Evolutionary conservation across 805 yeast species (phyloP).

Genomic region (Candida xiaguanensis): DNA sequence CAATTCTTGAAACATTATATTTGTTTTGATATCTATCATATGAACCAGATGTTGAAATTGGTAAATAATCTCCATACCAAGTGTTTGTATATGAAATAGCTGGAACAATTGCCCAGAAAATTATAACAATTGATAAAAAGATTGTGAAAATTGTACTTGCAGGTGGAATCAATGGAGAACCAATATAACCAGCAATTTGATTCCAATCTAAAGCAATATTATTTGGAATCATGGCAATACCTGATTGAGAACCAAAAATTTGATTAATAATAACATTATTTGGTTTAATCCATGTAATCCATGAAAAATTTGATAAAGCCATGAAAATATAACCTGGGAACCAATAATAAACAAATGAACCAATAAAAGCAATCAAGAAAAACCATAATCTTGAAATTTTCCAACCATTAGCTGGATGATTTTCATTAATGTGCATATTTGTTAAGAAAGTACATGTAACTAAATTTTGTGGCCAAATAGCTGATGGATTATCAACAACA

Average conservation of each 20-base stretch:
- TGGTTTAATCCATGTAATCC: slow-evolving; percentile 67
- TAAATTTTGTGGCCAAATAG: slow-evolving; percentile 69
- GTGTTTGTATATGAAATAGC: slow-evolving; percentile 51
- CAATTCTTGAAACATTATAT: slow-evolving; percentile 50
- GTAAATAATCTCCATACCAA: slow-evolving; percentile 59
- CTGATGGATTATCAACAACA: slow-evolving; percentile 60
- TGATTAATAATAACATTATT: slow-evolving; percentile 58
- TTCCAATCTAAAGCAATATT: slow-evolving; percentile 70
- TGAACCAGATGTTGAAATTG: slow-evolving; percentile 45
- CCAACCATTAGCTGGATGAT: slow-evolving; percentile 61
- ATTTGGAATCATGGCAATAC: slow-evolving; percentile 62
- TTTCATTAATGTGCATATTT: slow-evolving; percentile 48
- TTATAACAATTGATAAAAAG: slow-evolving; percentile 36
- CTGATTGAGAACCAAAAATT: slow-evolving; percentile 58
- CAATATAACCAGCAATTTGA: slow-evolving; percentile 52
- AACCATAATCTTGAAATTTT: slow-evolving; percentile 49
- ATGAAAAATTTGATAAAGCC: slow-evolving; percentile 57
- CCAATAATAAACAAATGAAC: slow-evolving; percentile 52
- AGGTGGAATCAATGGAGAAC: slow-evolving; percentile 66
- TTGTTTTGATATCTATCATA: slow-evolving; percentile 48
- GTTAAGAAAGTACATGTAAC: slow-evolving; percentile 55
- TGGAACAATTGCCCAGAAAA: slow-evolving; percentile 53
- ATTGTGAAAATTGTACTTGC: slow-evolving; percentile 46
- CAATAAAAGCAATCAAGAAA: slow-evolving; percentile 39
- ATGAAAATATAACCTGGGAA: slow-evolving; percentile 58